A percentile compares a stretch with the other conserved stretches of the same genome.
phyloP scores from a whole-genome alignment of 129 eudicot genomes.

The Helianthus tuberosus region DNA sequence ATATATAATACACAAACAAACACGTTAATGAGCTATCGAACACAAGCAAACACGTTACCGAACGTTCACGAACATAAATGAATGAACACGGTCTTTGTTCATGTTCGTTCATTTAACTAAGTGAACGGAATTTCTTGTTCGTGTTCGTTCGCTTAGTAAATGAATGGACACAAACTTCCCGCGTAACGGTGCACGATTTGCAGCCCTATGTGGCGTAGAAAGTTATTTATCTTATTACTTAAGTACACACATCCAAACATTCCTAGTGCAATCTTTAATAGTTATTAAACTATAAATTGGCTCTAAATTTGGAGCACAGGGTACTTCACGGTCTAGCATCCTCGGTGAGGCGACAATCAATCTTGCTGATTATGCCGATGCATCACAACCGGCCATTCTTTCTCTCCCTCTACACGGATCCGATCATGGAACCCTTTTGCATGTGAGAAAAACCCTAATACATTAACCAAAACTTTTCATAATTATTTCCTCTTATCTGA shows the following conservation, averaged over 20 bases:
- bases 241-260: not conserved
- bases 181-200: no score
- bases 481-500: not conserved
- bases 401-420: conserved; percentile 86
- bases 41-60: no score
- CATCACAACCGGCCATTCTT: conserved; percentile 68
- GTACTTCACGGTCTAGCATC: conserved; percentile 85
- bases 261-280: not conserved
- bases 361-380: conserved; percentile 97
- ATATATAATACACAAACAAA: no score
- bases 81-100: no score
- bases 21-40: no score
- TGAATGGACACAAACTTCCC: no score
- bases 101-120: no score
- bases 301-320: conserved; percentile 46
- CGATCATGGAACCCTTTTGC: conserved; percentile 77
- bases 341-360: conserved; percentile 94
- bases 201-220: no score
- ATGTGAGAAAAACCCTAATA: conserved; percentile 51
- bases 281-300: conserved; percentile 9
- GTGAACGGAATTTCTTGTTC: no score
- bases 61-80: no score
- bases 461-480: not conserved
- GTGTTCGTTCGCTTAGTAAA: no score
- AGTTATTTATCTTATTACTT: no score